These are phyloP conservation scores for Blastocystis sp. DNA, from an alignment of 352 stramenopile species.

Conservation along the genomic window DNA sequence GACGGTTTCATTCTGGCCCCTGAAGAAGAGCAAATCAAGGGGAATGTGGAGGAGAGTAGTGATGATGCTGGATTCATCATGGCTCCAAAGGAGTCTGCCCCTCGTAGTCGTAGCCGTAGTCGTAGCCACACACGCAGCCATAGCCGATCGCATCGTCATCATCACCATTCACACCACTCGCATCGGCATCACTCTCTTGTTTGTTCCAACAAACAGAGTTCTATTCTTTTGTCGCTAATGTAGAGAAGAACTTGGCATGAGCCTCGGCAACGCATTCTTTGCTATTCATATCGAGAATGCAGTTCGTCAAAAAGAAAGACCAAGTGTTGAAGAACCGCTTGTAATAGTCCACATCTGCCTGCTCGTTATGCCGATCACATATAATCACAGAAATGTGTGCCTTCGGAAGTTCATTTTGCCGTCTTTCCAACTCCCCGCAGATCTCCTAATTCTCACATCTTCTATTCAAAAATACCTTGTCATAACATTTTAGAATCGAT, in stretches of 20 bases:
- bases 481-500: neutral
- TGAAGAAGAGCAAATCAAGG: slow-evolving; percentile 40
- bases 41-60: slow-evolving; percentile 6
- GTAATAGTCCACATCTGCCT: slow-evolving; percentile 24
- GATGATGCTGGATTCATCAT: slow-evolving; percentile 43
- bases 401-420: slow-evolving; percentile 8
- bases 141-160: neutral
- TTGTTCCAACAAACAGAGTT: slow-evolving; percentile 16
- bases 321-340: slow-evolving; percentile 42
- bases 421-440: neutral
- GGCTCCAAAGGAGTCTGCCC: neutral
- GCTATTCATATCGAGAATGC: slow-evolving; percentile 9
- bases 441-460: neutral
- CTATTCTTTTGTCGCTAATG: neutral
- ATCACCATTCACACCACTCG: neutral
- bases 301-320: slow-evolving; percentile 29
- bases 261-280: neutral
- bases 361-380: neutral
- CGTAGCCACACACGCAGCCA: neutral
- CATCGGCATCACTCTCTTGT: neutral
- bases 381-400: neutral
- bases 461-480: neutral
- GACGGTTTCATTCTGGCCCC: slow-evolving; percentile 45
- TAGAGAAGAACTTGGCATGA: slow-evolving; percentile 45
- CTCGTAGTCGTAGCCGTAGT: slow-evolving; percentile 18